phyloP scores from a whole-genome alignment of 2,329 filamentous ascomycete genomes.

The Hymenoscyphus linearis region DNA sequence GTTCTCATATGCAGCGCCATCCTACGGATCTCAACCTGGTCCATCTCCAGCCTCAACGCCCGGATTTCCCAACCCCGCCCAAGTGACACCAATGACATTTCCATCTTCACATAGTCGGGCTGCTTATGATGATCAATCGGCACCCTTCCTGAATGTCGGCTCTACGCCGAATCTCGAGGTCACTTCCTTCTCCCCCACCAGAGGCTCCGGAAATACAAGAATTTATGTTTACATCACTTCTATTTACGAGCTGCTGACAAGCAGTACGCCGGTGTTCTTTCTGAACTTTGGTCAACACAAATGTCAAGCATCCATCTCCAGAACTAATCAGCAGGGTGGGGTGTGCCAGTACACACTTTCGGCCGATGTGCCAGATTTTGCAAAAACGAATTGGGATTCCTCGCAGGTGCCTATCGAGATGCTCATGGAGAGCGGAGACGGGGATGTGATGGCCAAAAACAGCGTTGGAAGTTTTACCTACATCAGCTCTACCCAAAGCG shows the following conservation, averaged over 20 bases:
- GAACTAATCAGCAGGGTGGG: slow-evolving; percentile 52
- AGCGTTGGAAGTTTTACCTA: slow-evolving; percentile 60
- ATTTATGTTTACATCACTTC: slow-evolving; percentile 70
- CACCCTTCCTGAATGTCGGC: slow-evolving; percentile 60
- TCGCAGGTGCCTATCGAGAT: slow-evolving; percentile 54
- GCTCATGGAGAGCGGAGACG: slow-evolving; percentile 52
- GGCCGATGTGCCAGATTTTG: slow-evolving; percentile 64
- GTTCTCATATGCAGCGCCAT: slow-evolving; percentile 40
- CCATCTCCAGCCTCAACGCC: slow-evolving; percentile 34
- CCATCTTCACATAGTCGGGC: slow-evolving; percentile 42
- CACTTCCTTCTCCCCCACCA: slow-evolving; percentile 62
- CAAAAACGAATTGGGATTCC: slow-evolving; percentile 49
- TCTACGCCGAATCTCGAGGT: slow-evolving; percentile 58
- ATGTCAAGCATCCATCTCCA: slow-evolving; percentile 61
- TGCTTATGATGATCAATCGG: slow-evolving; percentile 57
- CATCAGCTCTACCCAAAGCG: slow-evolving; percentile 39
- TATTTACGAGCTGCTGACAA: slow-evolving; percentile 65
- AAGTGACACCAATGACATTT: slow-evolving; percentile 33
- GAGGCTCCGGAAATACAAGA: slow-evolving; percentile 64
- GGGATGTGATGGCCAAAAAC: slow-evolving; percentile 42
- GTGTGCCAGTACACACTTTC: slow-evolving; percentile 66
- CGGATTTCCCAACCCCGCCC: slow-evolving; percentile 25
- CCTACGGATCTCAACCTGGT: slow-evolving; percentile 43
- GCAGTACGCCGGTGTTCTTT: slow-evolving; percentile 51
- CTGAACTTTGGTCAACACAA: slow-evolving; percentile 76